phyloP scores from a whole-genome alignment of 371 early-diverging fungal genomes.

The Mucor racemosus region DNA sequence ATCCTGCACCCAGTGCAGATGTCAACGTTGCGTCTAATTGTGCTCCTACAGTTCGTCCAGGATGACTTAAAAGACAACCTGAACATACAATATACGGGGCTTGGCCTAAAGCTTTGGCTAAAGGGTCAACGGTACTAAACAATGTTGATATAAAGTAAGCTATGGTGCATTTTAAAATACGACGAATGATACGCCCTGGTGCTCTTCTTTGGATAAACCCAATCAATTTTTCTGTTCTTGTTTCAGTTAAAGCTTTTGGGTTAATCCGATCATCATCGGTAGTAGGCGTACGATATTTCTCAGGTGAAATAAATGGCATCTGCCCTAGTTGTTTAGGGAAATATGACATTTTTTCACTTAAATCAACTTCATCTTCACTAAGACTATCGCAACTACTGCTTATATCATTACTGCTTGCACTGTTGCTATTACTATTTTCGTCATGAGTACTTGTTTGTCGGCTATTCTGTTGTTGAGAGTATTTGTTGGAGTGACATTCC shows the following conservation, averaged over 20 bases:
- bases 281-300: neutral
- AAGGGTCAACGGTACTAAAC: constrained; percentile 41
- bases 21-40: constrained; percentile 49
- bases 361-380: neutral
- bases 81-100: constrained; percentile 47
- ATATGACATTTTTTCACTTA: neutral
- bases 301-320: neutral
- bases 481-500: no score
- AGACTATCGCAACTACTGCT: neutral
- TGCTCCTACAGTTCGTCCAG: constrained; percentile 49
- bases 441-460: neutral
- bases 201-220: constrained; percentile 33
- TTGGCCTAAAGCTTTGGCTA: constrained; percentile 39
- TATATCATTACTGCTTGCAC: neutral
- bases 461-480: neutral
- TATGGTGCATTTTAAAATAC: constrained; percentile 52
- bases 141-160: constrained; percentile 50
- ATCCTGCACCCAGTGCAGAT: constrained; percentile 37
- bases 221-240: constrained; percentile 12
- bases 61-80: constrained; percentile 49
- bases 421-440: neutral
- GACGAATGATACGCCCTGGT: constrained; percentile 52
- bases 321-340: neutral
- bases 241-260: neutral
- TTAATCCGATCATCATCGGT: no score